phyloP scores from a whole-genome alignment of 768 basidiomycete genomes.

The Tephrocybe rancida region DNA sequence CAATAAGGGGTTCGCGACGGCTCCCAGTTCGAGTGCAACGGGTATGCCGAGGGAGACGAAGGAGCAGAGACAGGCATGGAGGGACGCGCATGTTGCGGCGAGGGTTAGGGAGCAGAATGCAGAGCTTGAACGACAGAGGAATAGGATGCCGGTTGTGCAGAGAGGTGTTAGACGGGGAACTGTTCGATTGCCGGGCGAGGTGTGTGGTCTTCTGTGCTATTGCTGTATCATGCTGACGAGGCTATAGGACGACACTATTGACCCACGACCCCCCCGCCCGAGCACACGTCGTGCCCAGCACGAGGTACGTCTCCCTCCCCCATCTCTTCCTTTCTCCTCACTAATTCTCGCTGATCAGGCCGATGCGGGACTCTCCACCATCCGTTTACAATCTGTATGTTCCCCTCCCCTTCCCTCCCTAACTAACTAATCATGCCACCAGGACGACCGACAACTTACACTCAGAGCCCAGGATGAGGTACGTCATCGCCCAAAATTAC shows the following conservation, averaged over 20 bases:
- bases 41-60: slow-evolving; percentile 74
- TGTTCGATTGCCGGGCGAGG: slow-evolving; percentile 2
- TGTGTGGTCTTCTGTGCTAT: too few relatives aligned
- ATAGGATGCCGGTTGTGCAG: slow-evolving; percentile 22
- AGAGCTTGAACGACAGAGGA: slow-evolving; percentile 57
- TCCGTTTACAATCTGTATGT: too few relatives aligned
- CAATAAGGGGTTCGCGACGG: slow-evolving; percentile 84
- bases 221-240: too few relatives aligned
- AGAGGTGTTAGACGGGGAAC: slow-evolving; percentile 3
- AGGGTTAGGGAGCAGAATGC: slow-evolving; percentile 61
- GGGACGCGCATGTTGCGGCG: slow-evolving; percentile 56
- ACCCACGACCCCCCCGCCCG: not conserved
- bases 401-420: too few relatives aligned
- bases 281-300: too few relatives aligned
- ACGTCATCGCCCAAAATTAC: not conserved
- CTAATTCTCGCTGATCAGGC: too few relatives aligned
- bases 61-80: slow-evolving; percentile 69
- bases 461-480: not conserved
- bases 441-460: too few relatives aligned
- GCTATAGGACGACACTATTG: not conserved
- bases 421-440: too few relatives aligned
- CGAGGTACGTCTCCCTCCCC: too few relatives aligned
- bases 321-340: too few relatives aligned
- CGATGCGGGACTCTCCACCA: too few relatives aligned
- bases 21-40: slow-evolving; percentile 76